Evolutionary conservation across 1,139 yeast genomes (phyloP).

Genomic region (Hyphopichia wangnamkhiaoensis): DNA sequence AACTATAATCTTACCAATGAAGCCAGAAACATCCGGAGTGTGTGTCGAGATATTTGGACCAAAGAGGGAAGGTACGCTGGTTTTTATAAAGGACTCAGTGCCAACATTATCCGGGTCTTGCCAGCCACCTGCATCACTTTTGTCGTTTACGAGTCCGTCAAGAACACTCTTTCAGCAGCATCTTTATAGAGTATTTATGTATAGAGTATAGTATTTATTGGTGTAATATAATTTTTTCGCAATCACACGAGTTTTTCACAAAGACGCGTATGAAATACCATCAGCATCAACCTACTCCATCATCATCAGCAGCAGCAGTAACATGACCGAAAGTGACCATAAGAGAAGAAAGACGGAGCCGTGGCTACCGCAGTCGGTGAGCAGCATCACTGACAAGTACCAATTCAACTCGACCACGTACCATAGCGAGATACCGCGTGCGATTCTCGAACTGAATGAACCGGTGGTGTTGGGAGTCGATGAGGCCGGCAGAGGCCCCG

Average conservation of each 20-base stretch:
- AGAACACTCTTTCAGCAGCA: constrained; percentile 12
- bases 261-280: too few relatives aligned
- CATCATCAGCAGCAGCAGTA: too few relatives aligned
- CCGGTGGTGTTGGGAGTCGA: constrained; percentile 79
- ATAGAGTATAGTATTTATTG: background rate
- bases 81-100: constrained; percentile 73
- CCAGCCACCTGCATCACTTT: constrained; percentile 79
- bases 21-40: constrained; percentile 18
- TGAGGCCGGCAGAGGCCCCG: constrained; percentile 99
- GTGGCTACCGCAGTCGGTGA: constrained; percentile 39
- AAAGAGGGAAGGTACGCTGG: constrained; percentile 53
- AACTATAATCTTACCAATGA: constrained; percentile 31
- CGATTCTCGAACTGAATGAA: constrained; percentile 15
- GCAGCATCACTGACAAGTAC: constrained; percentile 21
- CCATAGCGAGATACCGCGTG: constrained; percentile 32
- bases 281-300: too few relatives aligned
- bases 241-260: too few relatives aligned
- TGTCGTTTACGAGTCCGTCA: constrained; percentile 58
- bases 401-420: constrained; percentile 37
- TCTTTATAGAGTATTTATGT: background rate
- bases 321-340: background rate
- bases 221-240: too few relatives aligned
- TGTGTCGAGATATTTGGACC: constrained; percentile 30
- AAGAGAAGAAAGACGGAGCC: background rate
- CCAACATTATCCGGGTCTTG: constrained; percentile 62